Base-by-base conservation (phyloP, 176 grass and related monocot genomes). In the Musa schizocarpa region DNA sequence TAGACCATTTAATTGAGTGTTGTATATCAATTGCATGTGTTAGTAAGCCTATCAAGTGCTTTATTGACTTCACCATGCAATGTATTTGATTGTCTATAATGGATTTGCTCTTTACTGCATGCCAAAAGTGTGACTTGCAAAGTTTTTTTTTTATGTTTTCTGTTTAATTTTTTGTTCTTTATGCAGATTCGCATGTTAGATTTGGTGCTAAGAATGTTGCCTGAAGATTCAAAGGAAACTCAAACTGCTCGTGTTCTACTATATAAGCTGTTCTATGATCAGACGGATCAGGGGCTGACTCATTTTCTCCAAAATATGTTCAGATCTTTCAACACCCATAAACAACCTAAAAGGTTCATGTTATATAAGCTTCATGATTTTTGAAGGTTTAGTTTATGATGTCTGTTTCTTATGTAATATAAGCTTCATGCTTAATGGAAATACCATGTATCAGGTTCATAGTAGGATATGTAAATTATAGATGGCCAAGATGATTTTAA, bases 211-310 rank as follows among this genome's bases (percentile, higher is more conserved):
- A 93, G 90, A 83, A 71, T 97, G 74, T 77, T 87, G 70, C 87
- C 83, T 72, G 88, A 97, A 77, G 87, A 81, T 85, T 88, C 94
- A 72, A 92, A 82, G 80, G 90, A 97, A 83, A 74, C 82, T 82
- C 94, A 93, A 74, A 93, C 86, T 70, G 83, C 83, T 78, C 88
- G 90, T 77, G 88, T 97, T 70, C 83, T 93, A 63, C 77, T 97
- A 55, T 97, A 97, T 71, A 97, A 97, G 76, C 80, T 97, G 34
- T 93, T 97, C 80, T 97, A 97, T 87, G 94, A 97, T 83, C 90
- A 97, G 83, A 97, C 94, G 48, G 94, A 97, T 77, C 77, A 89
- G 79, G 90, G 94, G 65, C 83, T 93, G 50, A 93, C 94, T 77
- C 85, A 97, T 14, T 93, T 91, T 78, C 85, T 97, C 24, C 80